phyloP scores from a whole-genome alignment of 2,329 filamentous ascomycete species.

The Emergomyces orientalis region DNA sequence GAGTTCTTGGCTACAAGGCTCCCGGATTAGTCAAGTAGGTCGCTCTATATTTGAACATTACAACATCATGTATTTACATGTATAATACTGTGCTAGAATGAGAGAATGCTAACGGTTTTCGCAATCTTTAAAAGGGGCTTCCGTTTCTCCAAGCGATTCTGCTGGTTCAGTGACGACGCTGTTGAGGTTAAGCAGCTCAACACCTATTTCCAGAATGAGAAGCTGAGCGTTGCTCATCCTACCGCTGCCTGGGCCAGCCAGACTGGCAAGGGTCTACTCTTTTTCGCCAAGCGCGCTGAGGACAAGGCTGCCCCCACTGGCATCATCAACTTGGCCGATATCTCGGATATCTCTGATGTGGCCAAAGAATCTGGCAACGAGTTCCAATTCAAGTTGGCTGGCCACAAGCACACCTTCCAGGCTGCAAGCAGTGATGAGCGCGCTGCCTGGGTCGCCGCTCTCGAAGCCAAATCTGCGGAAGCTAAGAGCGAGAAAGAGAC shows the following conservation, averaged over 20 bases:
- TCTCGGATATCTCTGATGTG: conserved; percentile 60
- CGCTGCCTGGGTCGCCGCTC: conserved; percentile 80
- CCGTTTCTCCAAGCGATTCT: conserved; percentile 85
- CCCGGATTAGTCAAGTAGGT: conserved; percentile 83
- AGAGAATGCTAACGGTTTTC: neutral
- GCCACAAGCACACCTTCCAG: conserved; percentile 93
- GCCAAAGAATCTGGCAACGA: conserved; percentile 66
- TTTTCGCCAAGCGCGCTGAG: conserved; percentile 72
- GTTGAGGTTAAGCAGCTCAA: conserved; percentile 64
- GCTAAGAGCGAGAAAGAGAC: conserved; percentile 70
- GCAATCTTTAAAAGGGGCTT: conserved; percentile 54
- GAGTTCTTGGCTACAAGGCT: conserved; percentile 80
- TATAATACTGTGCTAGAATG: too few relatives aligned
- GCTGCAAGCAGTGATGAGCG: conserved; percentile 64
- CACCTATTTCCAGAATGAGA: conserved; percentile 78
- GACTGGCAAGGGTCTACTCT: conserved; percentile 91
- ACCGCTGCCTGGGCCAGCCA: conserved; percentile 81
- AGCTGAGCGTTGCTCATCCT: conserved; percentile 67
- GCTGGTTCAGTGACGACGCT: conserved; percentile 70
- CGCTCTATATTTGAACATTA: neutral
- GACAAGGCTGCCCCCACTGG: conserved; percentile 74
- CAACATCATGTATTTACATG: too few relatives aligned
- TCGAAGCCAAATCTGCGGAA: conserved; percentile 74
- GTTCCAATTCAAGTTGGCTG: conserved; percentile 76
- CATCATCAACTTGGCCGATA: conserved; percentile 71